These are phyloP conservation scores for Paraurostyla sp. DNA, from an alignment of 73 alveolate genomes.

Conservation along the genomic window DNA sequence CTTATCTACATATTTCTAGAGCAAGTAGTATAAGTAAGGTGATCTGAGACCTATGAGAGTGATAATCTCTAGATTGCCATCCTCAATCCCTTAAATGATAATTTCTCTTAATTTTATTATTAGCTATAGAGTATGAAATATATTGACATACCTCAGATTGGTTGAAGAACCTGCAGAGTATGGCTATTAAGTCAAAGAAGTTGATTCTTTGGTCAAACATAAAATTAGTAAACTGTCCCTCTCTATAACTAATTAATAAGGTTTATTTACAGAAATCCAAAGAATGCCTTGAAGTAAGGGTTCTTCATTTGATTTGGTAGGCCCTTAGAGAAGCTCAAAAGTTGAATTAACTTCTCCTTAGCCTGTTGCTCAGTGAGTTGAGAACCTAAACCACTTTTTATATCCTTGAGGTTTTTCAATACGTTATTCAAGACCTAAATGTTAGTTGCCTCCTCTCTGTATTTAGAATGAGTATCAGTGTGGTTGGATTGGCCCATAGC, in stretches of 20 bases:
- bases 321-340: background rate
- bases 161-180: background rate
- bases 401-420: conserved; percentile 2
- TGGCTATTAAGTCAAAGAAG: conserved; percentile 22
- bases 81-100: conserved; percentile 8
- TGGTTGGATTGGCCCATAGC: conserved; percentile 28
- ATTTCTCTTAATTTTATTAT: background rate
- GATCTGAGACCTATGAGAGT: conserved; percentile 30
- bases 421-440: background rate
- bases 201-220: conserved; percentile 1
- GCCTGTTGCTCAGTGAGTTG: conserved; percentile 11
- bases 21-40: background rate
- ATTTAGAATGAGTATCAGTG: conserved; percentile 2
- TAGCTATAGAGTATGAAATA: background rate
- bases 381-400: background rate
- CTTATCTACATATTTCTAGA: conserved; percentile 38
- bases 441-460: conserved; percentile 52
- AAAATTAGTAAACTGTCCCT: background rate
- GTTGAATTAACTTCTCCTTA: background rate
- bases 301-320: conserved; percentile 34
- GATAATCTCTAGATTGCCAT: conserved; percentile 26
- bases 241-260: background rate
- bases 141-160: background rate
- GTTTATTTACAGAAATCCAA: conserved; percentile 1
- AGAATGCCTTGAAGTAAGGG: conserved; percentile 41